These are phyloP conservation scores for Pythium insidiosum DNA, from an alignment of 352 stramenopile genomes.

Conservation along the genomic window DNA sequence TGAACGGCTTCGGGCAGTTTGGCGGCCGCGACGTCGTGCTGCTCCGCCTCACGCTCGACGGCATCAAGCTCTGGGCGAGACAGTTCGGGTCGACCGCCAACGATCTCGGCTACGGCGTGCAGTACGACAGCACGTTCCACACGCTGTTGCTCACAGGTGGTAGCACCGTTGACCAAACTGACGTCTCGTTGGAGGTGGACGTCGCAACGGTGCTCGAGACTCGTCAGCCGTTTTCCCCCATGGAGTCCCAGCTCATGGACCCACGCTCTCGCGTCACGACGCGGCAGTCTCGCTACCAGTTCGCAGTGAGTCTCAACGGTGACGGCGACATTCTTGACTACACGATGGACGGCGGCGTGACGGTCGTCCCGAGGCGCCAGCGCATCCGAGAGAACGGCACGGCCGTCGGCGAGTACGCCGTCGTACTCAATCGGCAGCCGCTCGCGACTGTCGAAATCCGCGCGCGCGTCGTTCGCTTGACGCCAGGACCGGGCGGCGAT, in stretches of 20 bases:
- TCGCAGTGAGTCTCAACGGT: slow-evolving; percentile 42
- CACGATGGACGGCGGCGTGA: slow-evolving; percentile 61
- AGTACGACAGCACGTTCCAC: slow-evolving; percentile 32
- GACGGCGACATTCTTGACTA: slow-evolving; percentile 58
- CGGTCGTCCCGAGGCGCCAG: slow-evolving; percentile 33
- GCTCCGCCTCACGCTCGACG: slow-evolving; percentile 36
- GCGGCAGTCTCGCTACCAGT: slow-evolving; percentile 40
- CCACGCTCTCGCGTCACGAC: slow-evolving; percentile 13
- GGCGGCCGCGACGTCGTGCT: slow-evolving; percentile 64
- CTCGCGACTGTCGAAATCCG: slow-evolving; percentile 35
- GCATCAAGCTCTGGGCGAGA: slow-evolving; percentile 54
- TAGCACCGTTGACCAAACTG: slow-evolving; percentile 28
- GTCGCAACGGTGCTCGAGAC: slow-evolving; percentile 32
- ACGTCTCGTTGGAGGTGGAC: slow-evolving; percentile 34
- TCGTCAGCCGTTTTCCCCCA: slow-evolving; percentile 24
- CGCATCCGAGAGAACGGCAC: slow-evolving; percentile 38
- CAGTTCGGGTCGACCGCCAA: slow-evolving; percentile 65
- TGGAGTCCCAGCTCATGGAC: slow-evolving; percentile 52
- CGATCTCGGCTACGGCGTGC: slow-evolving; percentile 50
- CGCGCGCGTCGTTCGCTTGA: slow-evolving; percentile 24
- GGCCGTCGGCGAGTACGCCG: slow-evolving; percentile 37
- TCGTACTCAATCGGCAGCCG: slow-evolving; percentile 63
- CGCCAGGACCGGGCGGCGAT: slow-evolving; percentile 16
- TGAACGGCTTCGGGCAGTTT: slow-evolving; percentile 65
- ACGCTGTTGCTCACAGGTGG: slow-evolving; percentile 48